Conservation (phyloP, 1,139 yeast species). For the Hansenula sp. region DNA sequence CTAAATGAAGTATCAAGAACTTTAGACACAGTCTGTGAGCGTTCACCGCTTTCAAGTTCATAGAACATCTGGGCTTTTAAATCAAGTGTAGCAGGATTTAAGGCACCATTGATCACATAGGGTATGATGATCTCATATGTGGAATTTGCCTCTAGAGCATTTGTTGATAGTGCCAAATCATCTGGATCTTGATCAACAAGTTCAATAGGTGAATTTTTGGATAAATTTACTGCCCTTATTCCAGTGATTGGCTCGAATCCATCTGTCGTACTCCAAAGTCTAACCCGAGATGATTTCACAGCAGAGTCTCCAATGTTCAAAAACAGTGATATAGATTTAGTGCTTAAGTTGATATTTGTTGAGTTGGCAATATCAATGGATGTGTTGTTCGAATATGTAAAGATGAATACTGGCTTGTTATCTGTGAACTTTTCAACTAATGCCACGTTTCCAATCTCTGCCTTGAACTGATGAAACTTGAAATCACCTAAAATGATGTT, state of each 20-base stretch:
- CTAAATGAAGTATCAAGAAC: constrained; percentile 47
- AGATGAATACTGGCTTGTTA: constrained; percentile 3
- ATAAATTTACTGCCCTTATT: constrained; percentile 2
- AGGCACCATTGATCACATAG: constrained; percentile 8
- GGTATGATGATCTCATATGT: constrained; percentile 21
- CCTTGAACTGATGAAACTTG: constrained; percentile 17
- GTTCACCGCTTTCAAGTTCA: constrained; percentile 13
- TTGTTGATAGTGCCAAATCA: background rate
- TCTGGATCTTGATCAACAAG: background rate
- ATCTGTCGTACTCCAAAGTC: constrained; percentile 1
- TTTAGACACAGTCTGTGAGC: constrained; percentile 24
- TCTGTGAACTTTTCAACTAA: constrained; percentile 20
- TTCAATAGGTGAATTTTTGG: background rate
- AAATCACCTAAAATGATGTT: constrained; percentile 22
- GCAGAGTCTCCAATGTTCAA: constrained; percentile 10
- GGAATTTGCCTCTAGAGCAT: constrained; percentile 4
- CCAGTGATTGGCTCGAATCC: constrained; percentile 7
- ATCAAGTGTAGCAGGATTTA: constrained; percentile 17
- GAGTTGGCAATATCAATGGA: constrained; percentile 15
- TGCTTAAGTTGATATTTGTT: constrained; percentile 14
- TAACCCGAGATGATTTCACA: constrained; percentile 7
- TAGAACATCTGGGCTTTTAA: constrained; percentile 32
- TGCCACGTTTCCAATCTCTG: constrained; percentile 19
- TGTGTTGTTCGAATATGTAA: constrained; percentile 13
- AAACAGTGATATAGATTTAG: constrained; percentile 20